These are phyloP conservation scores for Suillus spraguei DNA, from an alignment of 768 basidiomycete genomes.

Conservation along the genomic window DNA sequence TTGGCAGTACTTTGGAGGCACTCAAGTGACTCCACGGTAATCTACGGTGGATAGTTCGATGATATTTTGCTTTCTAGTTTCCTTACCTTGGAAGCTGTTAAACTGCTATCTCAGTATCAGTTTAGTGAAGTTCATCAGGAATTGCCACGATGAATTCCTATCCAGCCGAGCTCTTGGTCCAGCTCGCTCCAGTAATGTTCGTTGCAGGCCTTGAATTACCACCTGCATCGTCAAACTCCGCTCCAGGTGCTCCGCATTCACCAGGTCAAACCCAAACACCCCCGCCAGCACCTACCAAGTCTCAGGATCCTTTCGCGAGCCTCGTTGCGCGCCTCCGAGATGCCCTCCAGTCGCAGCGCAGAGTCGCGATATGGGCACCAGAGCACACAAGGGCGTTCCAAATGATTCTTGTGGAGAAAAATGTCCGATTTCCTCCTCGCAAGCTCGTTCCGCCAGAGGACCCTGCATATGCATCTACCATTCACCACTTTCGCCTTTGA, in stretches of 20 bases:
- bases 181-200: constrained; percentile 93
- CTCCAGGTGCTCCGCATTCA: constrained; percentile 18
- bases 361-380: constrained; percentile 70
- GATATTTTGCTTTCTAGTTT: background rate
- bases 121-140: background rate
- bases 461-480: constrained; percentile 61
- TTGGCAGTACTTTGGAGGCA: background rate
- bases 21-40: background rate
- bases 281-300: constrained; percentile 31
- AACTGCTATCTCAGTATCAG: background rate
- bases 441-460: constrained; percentile 68
- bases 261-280: constrained; percentile 24
- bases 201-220: constrained; percentile 76
- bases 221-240: constrained; percentile 14
- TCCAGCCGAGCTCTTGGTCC: constrained; percentile 85
- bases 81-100: background rate
- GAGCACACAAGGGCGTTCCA: constrained; percentile 78
- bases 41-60: background rate
- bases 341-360: constrained; percentile 62
- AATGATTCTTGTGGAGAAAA: constrained; percentile 81
- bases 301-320: constrained; percentile 61
- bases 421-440: constrained; percentile 83
- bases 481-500: constrained; percentile 93
- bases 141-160: constrained; percentile 79
- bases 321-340: constrained; percentile 69